phyloP scores from a whole-genome alignment of 108 stramenopile genomes.

The Cyclotella cryptica region DNA sequence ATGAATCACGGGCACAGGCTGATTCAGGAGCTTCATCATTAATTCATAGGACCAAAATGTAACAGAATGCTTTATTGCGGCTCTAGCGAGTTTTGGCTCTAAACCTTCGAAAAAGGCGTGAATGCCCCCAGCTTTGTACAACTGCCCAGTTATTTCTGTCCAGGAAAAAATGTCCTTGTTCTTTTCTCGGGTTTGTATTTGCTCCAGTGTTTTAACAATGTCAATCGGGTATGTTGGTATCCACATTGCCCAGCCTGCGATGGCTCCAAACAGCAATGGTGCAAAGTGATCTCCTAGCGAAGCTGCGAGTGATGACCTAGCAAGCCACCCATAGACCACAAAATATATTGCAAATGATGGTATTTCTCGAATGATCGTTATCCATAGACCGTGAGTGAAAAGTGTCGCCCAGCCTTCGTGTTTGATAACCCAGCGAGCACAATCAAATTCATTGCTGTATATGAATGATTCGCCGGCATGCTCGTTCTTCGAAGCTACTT shows the following conservation, averaged over 20 bases:
- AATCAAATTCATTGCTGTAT: no score
- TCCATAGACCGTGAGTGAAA: no score
- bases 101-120: constrained; percentile 66
- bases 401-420: no score
- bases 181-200: constrained; percentile 38
- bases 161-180: constrained; percentile 23
- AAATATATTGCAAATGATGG: no score
- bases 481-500: no score
- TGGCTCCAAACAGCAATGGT: constrained; percentile 64
- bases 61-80: constrained; percentile 69
- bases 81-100: constrained; percentile 58
- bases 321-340: no score
- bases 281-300: constrained; percentile 19
- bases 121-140: constrained; percentile 58
- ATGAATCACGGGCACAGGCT: background rate
- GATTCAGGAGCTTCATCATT: constrained; percentile 37
- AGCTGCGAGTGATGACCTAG: no score
- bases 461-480: no score
- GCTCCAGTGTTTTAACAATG: constrained; percentile 69
- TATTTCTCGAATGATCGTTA: no score
- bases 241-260: constrained; percentile 64
- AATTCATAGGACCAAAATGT: constrained; percentile 62
- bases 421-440: no score
- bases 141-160: constrained; percentile 42
- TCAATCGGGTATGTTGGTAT: constrained; percentile 77